These are phyloP conservation scores for Marasmius oreades DNA, from an alignment of 1,284 basidiomycete species.

Conservation along the genomic window DNA sequence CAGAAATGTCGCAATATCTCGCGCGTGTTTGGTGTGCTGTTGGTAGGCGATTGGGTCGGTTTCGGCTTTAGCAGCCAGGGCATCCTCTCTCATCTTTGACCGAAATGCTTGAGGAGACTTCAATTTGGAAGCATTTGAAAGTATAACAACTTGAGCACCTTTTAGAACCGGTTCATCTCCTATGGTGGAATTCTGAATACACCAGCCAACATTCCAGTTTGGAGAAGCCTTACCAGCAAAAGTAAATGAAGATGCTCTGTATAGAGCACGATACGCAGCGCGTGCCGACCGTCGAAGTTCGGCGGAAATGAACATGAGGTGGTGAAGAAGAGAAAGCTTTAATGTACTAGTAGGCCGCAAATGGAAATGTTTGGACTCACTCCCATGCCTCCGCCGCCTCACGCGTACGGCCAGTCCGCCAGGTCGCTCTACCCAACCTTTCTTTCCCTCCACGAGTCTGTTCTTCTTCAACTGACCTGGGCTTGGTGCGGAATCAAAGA, in stretches of 20 bases:
- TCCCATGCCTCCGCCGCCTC: not conserved
- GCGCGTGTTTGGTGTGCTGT: conserved; percentile 50
- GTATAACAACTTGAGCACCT: conserved; percentile 33
- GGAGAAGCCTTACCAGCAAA: conserved; percentile 50
- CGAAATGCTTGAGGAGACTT: conserved; percentile 53
- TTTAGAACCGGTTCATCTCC: conserved; percentile 52
- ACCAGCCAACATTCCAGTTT: not conserved
- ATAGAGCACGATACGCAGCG: conserved; percentile 67
- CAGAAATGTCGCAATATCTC: conserved; percentile 64
- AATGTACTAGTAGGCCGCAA: no score
- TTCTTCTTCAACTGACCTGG: conserved; percentile 56
- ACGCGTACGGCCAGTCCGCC: conserved; percentile 3
- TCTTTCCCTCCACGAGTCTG: conserved; percentile 57
- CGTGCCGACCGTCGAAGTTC: conserved; percentile 53
- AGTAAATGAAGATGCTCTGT: conserved; percentile 60
- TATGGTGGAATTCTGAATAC: conserved; percentile 20
- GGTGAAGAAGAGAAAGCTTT: not conserved
- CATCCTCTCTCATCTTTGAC: conserved; percentile 55
- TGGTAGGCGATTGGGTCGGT: conserved; percentile 47
- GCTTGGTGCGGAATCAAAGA: conserved; percentile 60
- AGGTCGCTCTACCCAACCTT: conserved; percentile 64
- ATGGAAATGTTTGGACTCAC: not conserved
- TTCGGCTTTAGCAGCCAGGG: conserved; percentile 37
- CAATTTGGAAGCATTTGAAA: conserved; percentile 7
- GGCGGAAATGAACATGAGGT: conserved; percentile 41